These are phyloP conservation scores for Backusella morwellensis DNA, from an alignment of 192 early-diverging fungal species.

Conservation along the genomic window DNA sequence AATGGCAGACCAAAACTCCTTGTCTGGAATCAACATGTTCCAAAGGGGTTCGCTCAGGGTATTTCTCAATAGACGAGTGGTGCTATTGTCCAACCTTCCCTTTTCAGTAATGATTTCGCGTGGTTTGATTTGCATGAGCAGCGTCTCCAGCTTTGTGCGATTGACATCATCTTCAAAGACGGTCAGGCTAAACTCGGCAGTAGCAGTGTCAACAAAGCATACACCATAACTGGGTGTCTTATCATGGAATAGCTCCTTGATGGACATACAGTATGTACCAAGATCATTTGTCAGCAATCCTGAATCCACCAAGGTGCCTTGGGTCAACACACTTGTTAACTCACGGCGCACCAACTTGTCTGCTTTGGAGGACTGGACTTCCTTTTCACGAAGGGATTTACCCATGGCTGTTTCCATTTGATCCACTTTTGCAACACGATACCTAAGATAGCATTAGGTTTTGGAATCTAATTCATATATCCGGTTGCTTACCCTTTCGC, in stretches of 20 bases:
- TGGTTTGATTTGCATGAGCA: conserved; percentile 91
- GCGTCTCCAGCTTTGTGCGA: conserved; percentile 88
- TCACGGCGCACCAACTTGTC: conserved; percentile 86
- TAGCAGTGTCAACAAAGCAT: conserved; percentile 94
- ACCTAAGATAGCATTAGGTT: conserved; percentile 7
- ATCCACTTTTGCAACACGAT: conserved; percentile 94
- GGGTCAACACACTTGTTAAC: conserved; percentile 82
- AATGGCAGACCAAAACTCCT: conserved; percentile 66
- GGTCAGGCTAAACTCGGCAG: conserved; percentile 85
- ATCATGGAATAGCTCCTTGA: conserved; percentile 57
- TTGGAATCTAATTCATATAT: background rate
- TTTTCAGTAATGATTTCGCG: conserved; percentile 89
- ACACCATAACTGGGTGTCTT: conserved; percentile 71
- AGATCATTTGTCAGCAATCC: conserved; percentile 85
- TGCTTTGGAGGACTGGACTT: conserved; percentile 32
- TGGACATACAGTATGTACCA: conserved; percentile 93
- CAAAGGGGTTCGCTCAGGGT: conserved; percentile 52
- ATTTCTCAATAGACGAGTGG: conserved; percentile 63
- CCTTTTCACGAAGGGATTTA: conserved; percentile 87
- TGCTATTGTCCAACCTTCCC: conserved; percentile 50
- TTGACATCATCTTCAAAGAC: conserved; percentile 83
- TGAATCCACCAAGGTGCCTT: conserved; percentile 89
- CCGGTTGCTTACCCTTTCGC: conserved; percentile 71
- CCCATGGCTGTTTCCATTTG: conserved; percentile 95
- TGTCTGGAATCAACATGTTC: conserved; percentile 66